Conservation (phyloP, 1,284 basidiomycete species). For the Boletellus deceptivus region DNA sequence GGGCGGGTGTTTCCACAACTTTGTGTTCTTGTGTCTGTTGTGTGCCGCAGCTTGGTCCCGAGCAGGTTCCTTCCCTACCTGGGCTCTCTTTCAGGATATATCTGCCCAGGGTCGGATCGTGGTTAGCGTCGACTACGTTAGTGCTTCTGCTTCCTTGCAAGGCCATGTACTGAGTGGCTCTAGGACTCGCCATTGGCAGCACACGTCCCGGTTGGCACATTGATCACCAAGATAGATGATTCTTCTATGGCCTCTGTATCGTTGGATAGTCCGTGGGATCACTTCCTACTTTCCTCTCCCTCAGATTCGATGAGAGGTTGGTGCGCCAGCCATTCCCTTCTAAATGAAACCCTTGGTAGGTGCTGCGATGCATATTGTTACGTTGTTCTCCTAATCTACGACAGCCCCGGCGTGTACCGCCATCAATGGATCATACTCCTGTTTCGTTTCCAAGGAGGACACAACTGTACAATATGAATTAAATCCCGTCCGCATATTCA, state of each 20-base stretch:
- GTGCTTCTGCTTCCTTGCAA: conserved; percentile 12
- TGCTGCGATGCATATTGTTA: background rate
- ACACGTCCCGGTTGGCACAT: conserved; percentile 50
- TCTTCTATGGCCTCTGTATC: conserved; percentile 33
- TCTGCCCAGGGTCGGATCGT: conserved; percentile 50
- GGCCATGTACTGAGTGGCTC: conserved; percentile 11
- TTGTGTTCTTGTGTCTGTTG: conserved; percentile 46
- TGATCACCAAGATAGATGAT: conserved; percentile 63
- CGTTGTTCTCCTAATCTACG: conserved; percentile 26
- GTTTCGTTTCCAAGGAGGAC: conserved; percentile 41
- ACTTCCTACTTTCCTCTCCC: conserved; percentile 38
- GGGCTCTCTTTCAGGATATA: conserved; percentile 49
- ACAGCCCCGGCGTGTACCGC: conserved; percentile 14
- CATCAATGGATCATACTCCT: conserved; percentile 30
- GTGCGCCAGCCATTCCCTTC: conserved; percentile 44
- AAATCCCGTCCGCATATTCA: conserved; percentile 55
- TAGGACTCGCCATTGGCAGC: conserved; percentile 56
- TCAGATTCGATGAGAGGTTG: conserved; percentile 44
- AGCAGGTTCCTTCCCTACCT: conserved; percentile 31
- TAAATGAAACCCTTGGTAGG: conserved; percentile 18
- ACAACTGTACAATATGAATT: conserved; percentile 41
- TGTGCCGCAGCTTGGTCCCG: conserved; percentile 32
- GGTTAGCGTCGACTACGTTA: conserved; percentile 46
- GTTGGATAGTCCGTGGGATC: conserved; percentile 44
- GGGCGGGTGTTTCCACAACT: conserved; percentile 72